These are phyloP conservation scores for Adansonia digitata DNA, from an alignment of 345 rosid genomes.

Conservation along the genomic window DNA sequence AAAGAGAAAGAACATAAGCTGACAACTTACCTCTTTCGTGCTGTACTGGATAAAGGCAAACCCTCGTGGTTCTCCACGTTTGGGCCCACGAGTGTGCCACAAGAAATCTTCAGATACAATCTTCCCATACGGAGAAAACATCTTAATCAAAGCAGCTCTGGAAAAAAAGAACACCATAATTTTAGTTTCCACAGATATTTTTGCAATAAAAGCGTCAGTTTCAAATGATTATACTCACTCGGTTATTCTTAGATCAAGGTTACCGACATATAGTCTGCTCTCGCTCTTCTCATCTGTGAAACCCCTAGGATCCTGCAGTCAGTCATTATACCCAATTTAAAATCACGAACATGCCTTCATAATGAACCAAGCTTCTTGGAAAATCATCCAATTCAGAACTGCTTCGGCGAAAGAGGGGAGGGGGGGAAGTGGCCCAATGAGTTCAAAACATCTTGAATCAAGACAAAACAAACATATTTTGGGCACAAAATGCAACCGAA, in stretches of 20 bases:
- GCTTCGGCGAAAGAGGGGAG: neutral
- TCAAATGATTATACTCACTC: conserved; percentile 46
- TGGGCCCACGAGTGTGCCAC: conserved; percentile 94
- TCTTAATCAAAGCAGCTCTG: conserved; percentile 83
- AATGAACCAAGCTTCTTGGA: neutral
- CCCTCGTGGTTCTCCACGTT: conserved; percentile 87
- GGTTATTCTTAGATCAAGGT: conserved; percentile 80
- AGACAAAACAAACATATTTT: neutral
- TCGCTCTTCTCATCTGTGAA: conserved; percentile 54
- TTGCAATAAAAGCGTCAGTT: neutral
- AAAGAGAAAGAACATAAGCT: conserved; percentile 10
- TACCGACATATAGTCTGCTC: conserved; percentile 73
- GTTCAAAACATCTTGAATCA: neutral
- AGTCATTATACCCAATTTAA: neutral
- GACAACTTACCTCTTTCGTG: conserved; percentile 67
- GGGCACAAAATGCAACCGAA: neutral
- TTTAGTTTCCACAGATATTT: neutral
- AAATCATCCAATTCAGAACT: neutral
- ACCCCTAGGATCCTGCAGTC: conserved; percentile 50
- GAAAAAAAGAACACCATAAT: neutral
- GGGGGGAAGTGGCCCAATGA: neutral
- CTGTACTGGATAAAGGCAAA: conserved; percentile 78
- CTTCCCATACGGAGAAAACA: conserved; percentile 89
- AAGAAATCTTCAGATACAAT: conserved; percentile 79
- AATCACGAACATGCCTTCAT: neutral